phyloP scores from a whole-genome alignment of 495 filamentous ascomycete species.

The Aspergillus sparsus region DNA sequence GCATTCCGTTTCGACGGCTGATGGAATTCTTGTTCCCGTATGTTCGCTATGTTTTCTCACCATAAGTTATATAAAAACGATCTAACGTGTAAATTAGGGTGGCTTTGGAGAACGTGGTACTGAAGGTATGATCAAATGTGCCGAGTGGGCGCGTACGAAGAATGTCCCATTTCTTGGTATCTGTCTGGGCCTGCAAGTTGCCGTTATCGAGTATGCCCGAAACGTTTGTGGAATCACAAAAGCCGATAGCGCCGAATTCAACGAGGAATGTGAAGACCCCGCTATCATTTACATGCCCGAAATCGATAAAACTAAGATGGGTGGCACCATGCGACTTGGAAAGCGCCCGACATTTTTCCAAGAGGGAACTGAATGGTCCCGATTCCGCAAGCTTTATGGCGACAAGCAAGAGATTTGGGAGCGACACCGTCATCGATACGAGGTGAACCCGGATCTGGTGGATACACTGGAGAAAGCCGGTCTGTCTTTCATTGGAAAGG shows the following conservation, averaged over 20 bases:
- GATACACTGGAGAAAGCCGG: conserved; percentile 38
- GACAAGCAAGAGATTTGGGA: conserved; percentile 48
- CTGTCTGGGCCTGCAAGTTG: conserved; percentile 93
- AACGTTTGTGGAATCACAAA: conserved; percentile 62
- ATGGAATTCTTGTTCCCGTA: conserved; percentile 54
- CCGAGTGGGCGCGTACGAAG: conserved; percentile 79
- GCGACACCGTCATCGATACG: conserved; percentile 51
- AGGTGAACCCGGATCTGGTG: conserved; percentile 47
- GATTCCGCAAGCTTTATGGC: conserved; percentile 74
- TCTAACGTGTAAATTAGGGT: conserved; percentile 52
- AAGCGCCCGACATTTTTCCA: conserved; percentile 75
- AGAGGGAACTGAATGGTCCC: conserved; percentile 73
- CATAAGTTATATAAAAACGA: conserved; percentile 1
- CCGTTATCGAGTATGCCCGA: conserved; percentile 86
- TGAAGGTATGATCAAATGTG: conserved; percentile 83
- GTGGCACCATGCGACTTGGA: conserved; percentile 92
- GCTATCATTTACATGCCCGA: conserved; percentile 93
- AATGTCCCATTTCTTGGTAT: conserved; percentile 85
- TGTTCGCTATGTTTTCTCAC: neutral
- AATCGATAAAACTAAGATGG: conserved; percentile 68
- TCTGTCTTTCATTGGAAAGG: conserved; percentile 64
- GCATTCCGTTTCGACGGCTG: conserved; percentile 71
- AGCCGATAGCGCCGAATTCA: conserved; percentile 69
- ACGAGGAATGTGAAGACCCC: conserved; percentile 54
- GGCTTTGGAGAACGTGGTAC: conserved; percentile 84